These are phyloP conservation scores for Hyaloperonospora brassicae DNA, from an alignment of 352 stramenopile genomes.

Conservation along the genomic window DNA sequence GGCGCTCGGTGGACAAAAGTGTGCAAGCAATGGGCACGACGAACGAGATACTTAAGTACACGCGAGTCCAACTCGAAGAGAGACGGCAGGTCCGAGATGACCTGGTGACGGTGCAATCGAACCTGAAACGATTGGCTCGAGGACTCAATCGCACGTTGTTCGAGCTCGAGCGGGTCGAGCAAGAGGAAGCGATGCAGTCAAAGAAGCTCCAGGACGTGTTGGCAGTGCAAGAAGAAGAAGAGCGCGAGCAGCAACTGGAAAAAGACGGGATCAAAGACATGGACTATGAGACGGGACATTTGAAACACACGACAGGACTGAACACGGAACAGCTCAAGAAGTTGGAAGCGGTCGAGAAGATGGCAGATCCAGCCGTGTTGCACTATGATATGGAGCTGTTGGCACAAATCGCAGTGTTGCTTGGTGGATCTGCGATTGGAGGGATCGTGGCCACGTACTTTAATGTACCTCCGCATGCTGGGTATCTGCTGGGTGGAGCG, in stretches of 20 bases:
- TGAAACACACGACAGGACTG: slow-evolving; percentile 67
- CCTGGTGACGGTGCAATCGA: slow-evolving; percentile 40
- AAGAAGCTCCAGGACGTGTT: slow-evolving; percentile 73
- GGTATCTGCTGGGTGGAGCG: slow-evolving; percentile 87
- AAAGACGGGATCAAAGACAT: slow-evolving; percentile 72
- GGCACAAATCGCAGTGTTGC: slow-evolving; percentile 72
- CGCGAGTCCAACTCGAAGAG: slow-evolving; percentile 21
- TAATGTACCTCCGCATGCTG: slow-evolving; percentile 84
- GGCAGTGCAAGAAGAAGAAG: slow-evolving; percentile 65
- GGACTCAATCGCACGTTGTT: slow-evolving; percentile 68
- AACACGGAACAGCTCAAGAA: slow-evolving; percentile 62
- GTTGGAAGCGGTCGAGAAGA: slow-evolving; percentile 68
- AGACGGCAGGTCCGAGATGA: slow-evolving; percentile 29
- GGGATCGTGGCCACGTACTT: slow-evolving; percentile 86
- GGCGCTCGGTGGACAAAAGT: slow-evolving; percentile 59
- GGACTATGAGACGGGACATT: slow-evolving; percentile 76
- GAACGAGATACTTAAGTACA: slow-evolving; percentile 22
- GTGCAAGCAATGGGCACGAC: slow-evolving; percentile 37
- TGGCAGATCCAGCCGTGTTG: slow-evolving; percentile 73
- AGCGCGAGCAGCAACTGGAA: slow-evolving; percentile 71
- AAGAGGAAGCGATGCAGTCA: slow-evolving; percentile 69
- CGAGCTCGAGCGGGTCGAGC: slow-evolving; percentile 76
- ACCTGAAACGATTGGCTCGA: slow-evolving; percentile 58
- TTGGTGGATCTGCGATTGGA: slow-evolving; percentile 79
- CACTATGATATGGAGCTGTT: slow-evolving; percentile 84